Percentiles rank a stretch among this genome's conserved stretches.
phyloP scores from a whole-genome alignment of 495 filamentous ascomycete species.

The Rusavskia elegans region DNA sequence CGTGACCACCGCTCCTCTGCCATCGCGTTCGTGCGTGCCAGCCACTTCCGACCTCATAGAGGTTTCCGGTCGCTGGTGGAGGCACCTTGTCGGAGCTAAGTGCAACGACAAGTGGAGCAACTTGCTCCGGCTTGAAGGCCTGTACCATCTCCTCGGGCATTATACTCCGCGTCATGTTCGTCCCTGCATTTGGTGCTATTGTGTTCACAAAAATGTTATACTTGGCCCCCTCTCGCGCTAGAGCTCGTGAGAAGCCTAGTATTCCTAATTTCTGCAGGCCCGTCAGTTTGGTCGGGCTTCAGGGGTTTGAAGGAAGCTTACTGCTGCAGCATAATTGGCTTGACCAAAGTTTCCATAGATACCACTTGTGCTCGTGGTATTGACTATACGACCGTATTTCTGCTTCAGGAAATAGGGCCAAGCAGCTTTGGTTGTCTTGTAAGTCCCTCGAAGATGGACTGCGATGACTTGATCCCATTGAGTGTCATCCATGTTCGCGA shows the following conservation, averaged over 20 bases:
- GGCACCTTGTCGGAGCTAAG: slow-evolving; percentile 82
- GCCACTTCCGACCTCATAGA: slow-evolving; percentile 94
- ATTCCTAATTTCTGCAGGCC: slow-evolving; percentile 60
- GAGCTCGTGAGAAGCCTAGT: slow-evolving; percentile 81
- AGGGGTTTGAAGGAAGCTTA: slow-evolving; percentile 24
- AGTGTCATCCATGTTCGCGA: slow-evolving; percentile 91
- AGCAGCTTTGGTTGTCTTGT: slow-evolving; percentile 92
- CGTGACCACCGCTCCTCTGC: slow-evolving; percentile 83
- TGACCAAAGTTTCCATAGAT: slow-evolving; percentile 99
- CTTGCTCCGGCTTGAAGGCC: slow-evolving; percentile 98
- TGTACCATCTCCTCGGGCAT: slow-evolving; percentile 97
- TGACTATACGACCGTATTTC: slow-evolving; percentile 93
- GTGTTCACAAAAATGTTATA: slow-evolving; percentile 99
- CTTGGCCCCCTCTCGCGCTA: slow-evolving; percentile 87
- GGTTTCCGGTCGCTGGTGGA: slow-evolving; percentile 64
- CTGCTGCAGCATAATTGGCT: slow-evolving; percentile 90
- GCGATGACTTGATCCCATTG: slow-evolving; percentile 85
- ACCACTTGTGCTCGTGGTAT: slow-evolving; percentile 90
- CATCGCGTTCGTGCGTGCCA: slow-evolving; percentile 87
- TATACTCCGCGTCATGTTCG: slow-evolving; percentile 87
- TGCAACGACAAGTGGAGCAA: slow-evolving; percentile 79
- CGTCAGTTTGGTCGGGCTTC: slow-evolving; percentile 6
- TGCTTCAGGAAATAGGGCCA: slow-evolving; percentile 98
- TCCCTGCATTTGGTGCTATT: slow-evolving; percentile 94
- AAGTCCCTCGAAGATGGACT: slow-evolving; percentile 88